Evolutionary conservation across 805 yeast genomes (phyloP).

Genomic region (Maudiozyma saulgeensis): DNA sequence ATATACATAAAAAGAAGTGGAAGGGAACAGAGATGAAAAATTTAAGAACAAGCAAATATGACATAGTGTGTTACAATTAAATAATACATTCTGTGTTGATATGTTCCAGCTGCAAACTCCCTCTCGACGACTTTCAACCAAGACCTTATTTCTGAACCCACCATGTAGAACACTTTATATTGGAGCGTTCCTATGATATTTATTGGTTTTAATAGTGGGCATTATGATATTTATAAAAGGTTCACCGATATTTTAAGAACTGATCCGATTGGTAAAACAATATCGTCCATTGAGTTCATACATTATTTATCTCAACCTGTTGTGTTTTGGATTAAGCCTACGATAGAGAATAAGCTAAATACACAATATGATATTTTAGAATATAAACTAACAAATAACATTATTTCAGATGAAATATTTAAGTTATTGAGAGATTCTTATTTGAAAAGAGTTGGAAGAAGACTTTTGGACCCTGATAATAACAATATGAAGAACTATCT

Average conservation of each 20-base stretch:
- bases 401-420: not conserved
- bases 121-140: too few species aligned
- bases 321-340: not conserved
- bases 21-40: too few species aligned
- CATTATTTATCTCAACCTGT: not conserved
- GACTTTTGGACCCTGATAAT: not conserved
- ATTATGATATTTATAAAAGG: not conserved
- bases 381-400: too few species aligned
- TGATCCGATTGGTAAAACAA: not conserved
- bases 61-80: too few species aligned
- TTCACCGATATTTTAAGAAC: not conserved
- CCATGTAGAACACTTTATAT: too few species aligned
- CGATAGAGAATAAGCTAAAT: not conserved
- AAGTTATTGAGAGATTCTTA: not conserved
- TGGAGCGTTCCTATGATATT: not conserved
- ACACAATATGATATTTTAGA: not conserved
- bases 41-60: too few species aligned
- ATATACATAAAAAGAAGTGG: too few species aligned
- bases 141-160: too few species aligned
- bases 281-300: not conserved
- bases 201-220: not conserved
- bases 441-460: not conserved
- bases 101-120: too few species aligned
- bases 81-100: too few species aligned
- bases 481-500: not conserved